Base-by-base conservation (phyloP, 164 flowering plant species). In the Nymphaea colorata region DNA sequence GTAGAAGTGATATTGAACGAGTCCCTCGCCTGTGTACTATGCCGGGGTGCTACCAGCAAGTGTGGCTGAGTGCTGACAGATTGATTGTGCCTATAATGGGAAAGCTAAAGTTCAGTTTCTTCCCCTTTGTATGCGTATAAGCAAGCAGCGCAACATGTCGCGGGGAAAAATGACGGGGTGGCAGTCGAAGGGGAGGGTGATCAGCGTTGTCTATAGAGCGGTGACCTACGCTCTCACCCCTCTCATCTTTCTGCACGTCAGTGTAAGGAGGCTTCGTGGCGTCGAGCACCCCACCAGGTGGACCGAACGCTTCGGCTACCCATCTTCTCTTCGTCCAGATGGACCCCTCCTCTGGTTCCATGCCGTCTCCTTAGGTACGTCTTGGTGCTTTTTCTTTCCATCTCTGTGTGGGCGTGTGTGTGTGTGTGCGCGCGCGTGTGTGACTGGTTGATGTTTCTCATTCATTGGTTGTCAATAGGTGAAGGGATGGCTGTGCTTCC, bases 401-500 rank as follows among this genome's bases (percentile, higher is more conserved):
- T 18, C 15, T 41, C 3, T 65, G 53, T 25, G 36, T 25, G 36
- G 0, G 36, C 1, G 36, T 25, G 36, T 25, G 36, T 25, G 36
- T 25, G 36, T 25, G 36, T 25, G 36, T 1, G 36, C 16, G 12
- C 16, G 10, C 59, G 59, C 16, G 16, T 55, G 59, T 10, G 16
- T 2, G 10, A 2, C 59, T 8, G 16, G 59, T 55, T 55, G 16
- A 55, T 16, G 6, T 16, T 16, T 61, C 63, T 61, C 2, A 64
- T 5, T 64, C 53, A 44, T 5, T 25, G 41, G 12, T 63, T 41
- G 65, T 43, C 68, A 87, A 16, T 16, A 61, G 96, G 98, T 67
- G 98, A 94, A 81, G 91, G 95, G 67, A 81, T 94, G 89, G 86
- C 93, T 57, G 91, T 89, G 10, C 79, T 94, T 74, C 96, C 99